Evolutionary conservation across 2,329 filamentous ascomycete species (phyloP).

Genomic region (Tolypocladium pustulatum): DNA sequence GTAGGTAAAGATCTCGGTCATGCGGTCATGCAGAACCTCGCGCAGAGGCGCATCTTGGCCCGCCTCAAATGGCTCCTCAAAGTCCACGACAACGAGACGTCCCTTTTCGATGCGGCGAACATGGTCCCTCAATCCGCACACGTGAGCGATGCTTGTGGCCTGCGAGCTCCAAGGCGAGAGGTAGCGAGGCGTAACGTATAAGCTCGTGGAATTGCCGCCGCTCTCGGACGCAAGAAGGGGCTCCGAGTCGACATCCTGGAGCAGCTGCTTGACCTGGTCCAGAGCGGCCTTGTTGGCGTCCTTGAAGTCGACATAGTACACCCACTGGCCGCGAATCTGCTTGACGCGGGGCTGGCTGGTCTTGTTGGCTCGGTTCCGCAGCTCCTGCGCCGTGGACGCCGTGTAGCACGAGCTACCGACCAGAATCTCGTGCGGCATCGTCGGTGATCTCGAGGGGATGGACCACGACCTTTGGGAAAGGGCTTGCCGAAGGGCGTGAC

Average conservation of each 20-base stretch:
- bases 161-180: slow-evolving; percentile 98
- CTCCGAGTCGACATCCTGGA: slow-evolving; percentile 26
- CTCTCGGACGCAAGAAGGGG: slow-evolving; percentile 14
- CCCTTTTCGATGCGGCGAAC: slow-evolving; percentile 79
- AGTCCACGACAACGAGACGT: slow-evolving; percentile 60
- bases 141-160: slow-evolving; percentile 85
- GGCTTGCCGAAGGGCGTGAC: neutral
- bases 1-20: slow-evolving; percentile 76
- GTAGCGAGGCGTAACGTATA: slow-evolving; percentile 71
- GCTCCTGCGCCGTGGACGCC: slow-evolving; percentile 30
- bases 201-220: slow-evolving; percentile 40
- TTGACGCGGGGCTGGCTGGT: slow-evolving; percentile 31
- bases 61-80: slow-evolving; percentile 33
- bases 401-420: slow-evolving; percentile 40
- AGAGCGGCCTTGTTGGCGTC: slow-evolving; percentile 31
- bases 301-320: slow-evolving; percentile 58
- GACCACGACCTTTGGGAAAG: neutral
- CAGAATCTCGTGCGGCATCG: slow-evolving; percentile 24
- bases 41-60: slow-evolving; percentile 45
- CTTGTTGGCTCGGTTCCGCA: slow-evolving; percentile 33
- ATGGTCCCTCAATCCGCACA: slow-evolving; percentile 66
- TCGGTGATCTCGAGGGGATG: slow-evolving; percentile 5
- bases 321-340: slow-evolving; percentile 41
- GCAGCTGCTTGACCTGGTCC: slow-evolving; percentile 34
- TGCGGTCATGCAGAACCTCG: slow-evolving; percentile 79